phyloP scores from a whole-genome alignment of 1,284 basidiomycete species.

The Leccinum subrobustum region DNA sequence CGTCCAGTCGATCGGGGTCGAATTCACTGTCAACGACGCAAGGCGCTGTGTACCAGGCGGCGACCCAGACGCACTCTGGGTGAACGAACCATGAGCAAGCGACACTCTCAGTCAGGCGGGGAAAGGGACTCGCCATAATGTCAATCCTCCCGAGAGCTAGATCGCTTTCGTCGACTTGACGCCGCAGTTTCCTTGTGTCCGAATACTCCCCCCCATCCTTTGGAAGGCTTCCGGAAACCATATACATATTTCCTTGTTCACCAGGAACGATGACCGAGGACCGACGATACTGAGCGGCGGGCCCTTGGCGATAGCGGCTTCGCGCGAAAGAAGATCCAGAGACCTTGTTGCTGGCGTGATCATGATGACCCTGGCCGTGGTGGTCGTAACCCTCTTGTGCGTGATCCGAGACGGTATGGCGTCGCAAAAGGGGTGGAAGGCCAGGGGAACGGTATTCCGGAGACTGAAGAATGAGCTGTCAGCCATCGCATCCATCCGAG shows the following conservation, averaged over 20 bases:
- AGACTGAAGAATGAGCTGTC: not conserved
- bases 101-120: not conserved
- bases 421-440: conserved; percentile 22
- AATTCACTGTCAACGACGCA: conserved; percentile 48
- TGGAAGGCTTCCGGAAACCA: conserved; percentile 14
- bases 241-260: conserved; percentile 23
- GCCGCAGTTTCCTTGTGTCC: conserved; percentile 1
- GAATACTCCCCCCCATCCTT: conserved; percentile 6
- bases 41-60: conserved; percentile 25
- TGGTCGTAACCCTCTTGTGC: not conserved
- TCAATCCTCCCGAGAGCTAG: conserved; percentile 46
- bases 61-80: conserved; percentile 15
- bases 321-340: conserved; percentile 24
- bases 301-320: conserved; percentile 15
- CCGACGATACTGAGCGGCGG: conserved; percentile 7
- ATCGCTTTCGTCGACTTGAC: conserved; percentile 13
- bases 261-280: conserved; percentile 24
- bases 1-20: conserved; percentile 30
- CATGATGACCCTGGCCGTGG: not conserved
- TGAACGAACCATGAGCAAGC: not conserved
- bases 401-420: conserved; percentile 4
- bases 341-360: not conserved
- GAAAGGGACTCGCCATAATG: conserved; percentile 42
- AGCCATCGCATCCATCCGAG: not conserved
- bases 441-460: not conserved